Evolutionary conservation across 768 basidiomycete species (phyloP), one percentile per base, ranked within the genome.

Genomic region (Leccinum aurantiacum): DNA sequence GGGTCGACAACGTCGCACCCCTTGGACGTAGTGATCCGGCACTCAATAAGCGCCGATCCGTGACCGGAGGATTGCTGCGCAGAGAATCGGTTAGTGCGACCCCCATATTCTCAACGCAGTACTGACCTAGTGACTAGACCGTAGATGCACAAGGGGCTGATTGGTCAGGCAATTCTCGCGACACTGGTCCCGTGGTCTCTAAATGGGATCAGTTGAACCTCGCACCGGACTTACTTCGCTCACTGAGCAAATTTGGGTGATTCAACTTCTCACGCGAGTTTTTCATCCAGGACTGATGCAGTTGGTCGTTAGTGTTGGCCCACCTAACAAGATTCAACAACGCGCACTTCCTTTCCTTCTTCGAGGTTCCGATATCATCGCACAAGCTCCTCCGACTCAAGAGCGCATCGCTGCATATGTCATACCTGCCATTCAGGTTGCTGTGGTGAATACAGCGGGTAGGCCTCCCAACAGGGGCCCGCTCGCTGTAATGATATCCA

Each of bases 291-390:
- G 38, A 50, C 66, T 73, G 53, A 71, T 51, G 29, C 29, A 58
- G 15, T 50, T 46, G 29, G 48, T n/a, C 49, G 6, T 25, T 68
- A 95, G 95, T 46, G 89, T 98, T 62, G 95, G 96, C 1, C 97
- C 97, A 2, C 97, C 97, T 6, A 98, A 98, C 75, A 99, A 99
- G 80, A 97, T 99, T 65, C 97, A 98, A 75, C 94, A 96, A 70
- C 85, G 96, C 52, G 95, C 97, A 49, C 79, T 99, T 53, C 97
- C 97, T 7, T 98, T 98, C 78, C 85, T 99, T 60, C 81, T 98
- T 35, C 85, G 90, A 54, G 95, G 94, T 8, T 86, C 93, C 38
- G 97, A 99, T 68, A 98, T 98, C 69, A 98, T 99, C 68, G 95
- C 96, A 9, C 97, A 99, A 76, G 97, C 96, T 10, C 97, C 97